These are phyloP conservation scores for Westerdykella ornata DNA, from an alignment of 2,329 filamentous ascomycete species.

Conservation along the genomic window DNA sequence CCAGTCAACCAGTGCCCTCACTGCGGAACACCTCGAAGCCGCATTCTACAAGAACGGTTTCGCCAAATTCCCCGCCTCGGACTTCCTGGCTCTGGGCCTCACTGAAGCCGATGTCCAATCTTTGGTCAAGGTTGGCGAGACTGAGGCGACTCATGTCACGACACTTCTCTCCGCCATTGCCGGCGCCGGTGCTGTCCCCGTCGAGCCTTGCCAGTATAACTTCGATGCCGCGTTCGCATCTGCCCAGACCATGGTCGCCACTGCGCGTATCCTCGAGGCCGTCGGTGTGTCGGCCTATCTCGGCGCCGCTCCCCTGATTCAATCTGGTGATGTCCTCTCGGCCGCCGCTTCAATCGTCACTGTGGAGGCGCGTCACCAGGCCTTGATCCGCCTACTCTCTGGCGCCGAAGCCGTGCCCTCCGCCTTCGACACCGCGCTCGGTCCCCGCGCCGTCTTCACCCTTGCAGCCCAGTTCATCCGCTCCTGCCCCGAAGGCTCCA, in stretches of 20 bases:
- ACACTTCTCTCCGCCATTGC: conserved; percentile 56
- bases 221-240: conserved; percentile 56
- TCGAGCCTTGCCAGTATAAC: conserved; percentile 64
- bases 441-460: conserved; percentile 63
- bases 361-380: conserved; percentile 67
- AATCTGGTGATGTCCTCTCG: conserved; percentile 53
- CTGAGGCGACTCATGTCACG: conserved; percentile 58
- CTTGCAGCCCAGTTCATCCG: conserved; percentile 66
- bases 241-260: conserved; percentile 60
- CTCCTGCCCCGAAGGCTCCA: conserved; percentile 59
- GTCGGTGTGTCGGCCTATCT: conserved; percentile 67
- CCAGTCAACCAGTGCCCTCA: conserved; percentile 53
- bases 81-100: conserved; percentile 60
- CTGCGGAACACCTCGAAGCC: conserved; percentile 67
- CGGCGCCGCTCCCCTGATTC: conserved; percentile 61
- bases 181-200: conserved; percentile 57
- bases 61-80: conserved; percentile 55
- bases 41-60: conserved; percentile 68
- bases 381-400: conserved; percentile 59
- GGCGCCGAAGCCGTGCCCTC: conserved; percentile 56
- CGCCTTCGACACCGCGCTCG: conserved; percentile 64
- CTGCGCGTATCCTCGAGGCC: conserved; percentile 63
- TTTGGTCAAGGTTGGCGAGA: conserved; percentile 55
- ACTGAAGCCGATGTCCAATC: conserved; percentile 50
- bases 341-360: conserved; percentile 65